phyloP scores from a whole-genome alignment of 2,329 filamentous ascomycete genomes.

The Fusarium buharicum region DNA sequence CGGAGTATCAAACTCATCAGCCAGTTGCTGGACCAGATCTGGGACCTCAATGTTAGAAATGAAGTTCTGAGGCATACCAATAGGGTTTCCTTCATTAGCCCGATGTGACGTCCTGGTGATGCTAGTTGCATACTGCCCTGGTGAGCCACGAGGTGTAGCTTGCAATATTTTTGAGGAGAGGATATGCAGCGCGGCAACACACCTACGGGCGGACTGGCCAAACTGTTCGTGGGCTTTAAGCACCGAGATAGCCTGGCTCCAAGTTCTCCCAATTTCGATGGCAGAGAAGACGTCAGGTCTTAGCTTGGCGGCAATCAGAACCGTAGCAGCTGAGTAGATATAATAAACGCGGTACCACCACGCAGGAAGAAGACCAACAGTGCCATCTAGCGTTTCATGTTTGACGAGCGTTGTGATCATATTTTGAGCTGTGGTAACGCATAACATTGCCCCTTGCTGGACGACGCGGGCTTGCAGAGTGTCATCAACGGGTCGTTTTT shows the following conservation, averaged over 20 bases:
- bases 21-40: slow-evolving; percentile 31
- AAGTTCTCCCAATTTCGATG: slow-evolving; percentile 44
- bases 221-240: slow-evolving; percentile 50
- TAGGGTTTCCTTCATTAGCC: not conserved
- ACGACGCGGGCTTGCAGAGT: slow-evolving; percentile 46
- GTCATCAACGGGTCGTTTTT: slow-evolving; percentile 24
- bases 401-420: slow-evolving; percentile 48
- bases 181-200: slow-evolving; percentile 50
- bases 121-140: not conserved
- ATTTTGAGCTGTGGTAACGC: slow-evolving; percentile 49
- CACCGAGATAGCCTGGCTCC: slow-evolving; percentile 49
- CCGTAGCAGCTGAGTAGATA: slow-evolving; percentile 51
- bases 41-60: slow-evolving; percentile 8
- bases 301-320: slow-evolving; percentile 51
- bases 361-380: slow-evolving; percentile 50
- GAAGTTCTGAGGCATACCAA: not conserved
- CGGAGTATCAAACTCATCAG: slow-evolving; percentile 39
- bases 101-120: not conserved
- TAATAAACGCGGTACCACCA: slow-evolving; percentile 56
- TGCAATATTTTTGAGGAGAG: slow-evolving; percentile 50
- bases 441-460: slow-evolving; percentile 50
- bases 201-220: slow-evolving; percentile 48
- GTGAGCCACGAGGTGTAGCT: slow-evolving; percentile 12
- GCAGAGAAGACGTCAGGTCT: slow-evolving; percentile 48
- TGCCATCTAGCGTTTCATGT: slow-evolving; percentile 48